A percentile compares a stretch with the other conserved stretches of the same genome.
Evolutionary conservation across 1,139 yeast species (phyloP).

Genomic region (Pichia kudriavzevii): DNA sequence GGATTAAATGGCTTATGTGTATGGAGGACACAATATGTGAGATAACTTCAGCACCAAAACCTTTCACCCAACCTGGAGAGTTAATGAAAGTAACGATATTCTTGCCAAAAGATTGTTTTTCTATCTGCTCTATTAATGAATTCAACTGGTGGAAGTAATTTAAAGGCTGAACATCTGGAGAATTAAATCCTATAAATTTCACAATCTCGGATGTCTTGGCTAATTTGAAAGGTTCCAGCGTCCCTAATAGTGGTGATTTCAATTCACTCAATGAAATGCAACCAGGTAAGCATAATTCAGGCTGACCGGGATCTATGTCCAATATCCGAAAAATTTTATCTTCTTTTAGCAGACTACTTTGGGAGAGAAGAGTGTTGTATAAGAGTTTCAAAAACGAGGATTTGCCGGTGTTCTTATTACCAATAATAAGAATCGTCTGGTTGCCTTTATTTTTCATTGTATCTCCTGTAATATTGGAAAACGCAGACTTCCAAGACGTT

Average conservation of each 20-base stretch:
- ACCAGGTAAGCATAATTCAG: constrained; percentile 72
- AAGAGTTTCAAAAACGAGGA: constrained; percentile 61
- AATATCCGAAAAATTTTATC: constrained; percentile 36
- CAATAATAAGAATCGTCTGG: constrained; percentile 38
- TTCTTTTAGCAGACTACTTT: no score
- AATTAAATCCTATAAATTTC: constrained; percentile 56
- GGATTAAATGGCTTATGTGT: constrained; percentile 51
- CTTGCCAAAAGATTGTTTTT: constrained; percentile 20
- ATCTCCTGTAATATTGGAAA: constrained; percentile 11
- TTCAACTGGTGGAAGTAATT: constrained; percentile 43
- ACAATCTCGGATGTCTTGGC: constrained; percentile 25
- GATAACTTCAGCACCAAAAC: constrained; percentile 69
- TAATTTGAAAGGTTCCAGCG: constrained; percentile 24
- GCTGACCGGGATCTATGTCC: constrained; percentile 90
- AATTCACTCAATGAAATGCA: constrained; percentile 42
- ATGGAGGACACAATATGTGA: constrained; percentile 38
- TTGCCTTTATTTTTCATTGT: constrained; percentile 3
- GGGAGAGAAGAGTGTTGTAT: constrained; percentile 35
- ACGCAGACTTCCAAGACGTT: constrained; percentile 21
- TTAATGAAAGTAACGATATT: constrained; percentile 53
- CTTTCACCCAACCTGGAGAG: constrained; percentile 93
- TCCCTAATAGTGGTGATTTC: constrained; percentile 29
- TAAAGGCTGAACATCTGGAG: constrained; percentile 65
- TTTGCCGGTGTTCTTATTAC: constrained; percentile 78
- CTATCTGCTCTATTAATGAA: constrained; percentile 30